A percentile compares a stretch with the other conserved stretches of the same genome.
Conservation (phyloP, 2,329 filamentous ascomycete species). For the Scorias spongiosa region DNA sequence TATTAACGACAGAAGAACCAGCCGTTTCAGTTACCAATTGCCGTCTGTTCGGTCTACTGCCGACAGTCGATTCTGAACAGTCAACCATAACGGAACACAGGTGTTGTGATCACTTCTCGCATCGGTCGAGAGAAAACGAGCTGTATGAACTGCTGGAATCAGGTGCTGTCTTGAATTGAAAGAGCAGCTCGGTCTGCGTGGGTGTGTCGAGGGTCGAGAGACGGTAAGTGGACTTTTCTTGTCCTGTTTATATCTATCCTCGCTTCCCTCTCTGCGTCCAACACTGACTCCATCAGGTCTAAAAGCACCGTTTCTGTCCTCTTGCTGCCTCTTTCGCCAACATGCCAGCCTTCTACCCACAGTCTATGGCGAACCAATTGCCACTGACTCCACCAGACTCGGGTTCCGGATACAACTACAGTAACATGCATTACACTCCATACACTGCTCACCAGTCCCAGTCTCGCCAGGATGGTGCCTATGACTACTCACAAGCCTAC, state of each 20-base stretch:
- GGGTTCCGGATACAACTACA: constrained; percentile 24
- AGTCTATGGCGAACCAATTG: constrained; percentile 26
- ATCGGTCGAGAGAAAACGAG: too few species aligned
- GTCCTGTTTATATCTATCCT: constrained; percentile 1
- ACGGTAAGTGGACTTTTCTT: constrained; percentile 8
- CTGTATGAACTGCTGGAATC: too few species aligned
- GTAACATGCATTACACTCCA: constrained; percentile 28
- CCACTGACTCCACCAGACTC: constrained; percentile 36
- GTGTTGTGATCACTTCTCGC: too few species aligned
- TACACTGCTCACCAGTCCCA: constrained; percentile 25
- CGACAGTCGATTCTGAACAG: too few species aligned
- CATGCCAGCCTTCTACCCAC: constrained; percentile 37
- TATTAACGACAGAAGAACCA: too few species aligned
- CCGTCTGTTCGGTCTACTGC: too few species aligned
- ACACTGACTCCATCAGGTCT: constrained; percentile 5
- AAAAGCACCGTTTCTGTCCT: constrained; percentile 26
- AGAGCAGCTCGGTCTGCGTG: constrained; percentile 12
- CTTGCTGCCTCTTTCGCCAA: constrained; percentile 18
- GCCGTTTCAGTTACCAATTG: too few species aligned
- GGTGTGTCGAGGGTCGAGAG: constrained; percentile 11
- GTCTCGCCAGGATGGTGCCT: constrained; percentile 27
- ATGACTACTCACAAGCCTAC: constrained; percentile 32
- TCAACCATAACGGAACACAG: too few species aligned
- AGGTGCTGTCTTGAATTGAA: background rate
- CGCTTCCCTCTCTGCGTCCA: background rate